Base-by-base conservation (phyloP, 108 stramenopile genomes). In the Discostella pseudostelligera region DNA sequence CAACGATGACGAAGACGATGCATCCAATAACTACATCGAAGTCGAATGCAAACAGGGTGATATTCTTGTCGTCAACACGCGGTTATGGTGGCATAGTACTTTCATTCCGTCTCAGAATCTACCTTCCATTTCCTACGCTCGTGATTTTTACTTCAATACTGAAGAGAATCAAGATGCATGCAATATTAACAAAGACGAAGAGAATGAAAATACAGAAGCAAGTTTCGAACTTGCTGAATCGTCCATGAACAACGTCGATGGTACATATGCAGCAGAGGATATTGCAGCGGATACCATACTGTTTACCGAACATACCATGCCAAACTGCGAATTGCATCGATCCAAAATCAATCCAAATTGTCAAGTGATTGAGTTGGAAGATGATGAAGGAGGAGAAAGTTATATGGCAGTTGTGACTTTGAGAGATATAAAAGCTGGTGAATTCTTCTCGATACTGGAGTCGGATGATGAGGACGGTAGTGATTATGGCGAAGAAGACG, bases 31-130 rank as follows among this genome's bases (percentile, higher is more conserved):
- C 2, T 43, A 37, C 24, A 44, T 88, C 17, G 56, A 69, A 37
- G 69, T 96, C n/a, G 74, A 79, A 37, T 93, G 91, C 59, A 61
- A 83, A 62, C 56, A 86, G 45, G 92, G 92, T 3, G 92, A 93
- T 65, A 64, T 96, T 0, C 48, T 96, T 7, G 39, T 90, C 9
- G 58, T 96, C 17, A 96, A 96, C 61, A 96, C 94, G 2, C 43
- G 76, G 13, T 62, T 96, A 8, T 96, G 94, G 94, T 90, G 83
- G 78, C 94, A 96, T 70, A 82, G 83, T 43, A 96, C 94, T n/a
- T 48, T 72, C 4, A 65, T 96, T 39, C 92, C 92, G 10, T 35
- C 71, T 5, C 85, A 88, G 45, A 32, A 65, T 9, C 56, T 51
- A 8, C 88, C 88, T 8, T 91, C 87, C 21, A 83, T 93, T 26